These are phyloP conservation scores for Penicillium concentricum DNA, from an alignment of 2,329 filamentous ascomycete species.

Conservation along the genomic window DNA sequence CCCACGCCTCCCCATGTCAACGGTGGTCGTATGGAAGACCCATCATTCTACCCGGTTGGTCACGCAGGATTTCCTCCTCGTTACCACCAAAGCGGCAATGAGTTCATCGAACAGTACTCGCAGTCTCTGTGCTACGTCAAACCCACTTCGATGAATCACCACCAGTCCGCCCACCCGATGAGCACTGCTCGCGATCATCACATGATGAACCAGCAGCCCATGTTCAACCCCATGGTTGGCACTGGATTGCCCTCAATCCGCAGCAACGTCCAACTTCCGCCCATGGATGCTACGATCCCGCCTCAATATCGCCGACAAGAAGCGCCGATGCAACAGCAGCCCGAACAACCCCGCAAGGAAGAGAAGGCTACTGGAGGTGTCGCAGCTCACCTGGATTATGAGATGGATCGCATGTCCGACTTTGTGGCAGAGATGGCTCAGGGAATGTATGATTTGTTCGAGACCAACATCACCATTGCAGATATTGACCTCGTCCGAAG, in stretches of 20 bases:
- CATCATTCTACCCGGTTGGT: conserved; percentile 39
- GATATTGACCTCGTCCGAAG: conserved; percentile 64
- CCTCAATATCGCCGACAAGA: conserved; percentile 45
- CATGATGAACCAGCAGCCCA: conserved; percentile 33
- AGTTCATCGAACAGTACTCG: conserved; percentile 49
- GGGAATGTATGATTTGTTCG: conserved; percentile 64
- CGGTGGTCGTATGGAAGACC: conserved; percentile 41
- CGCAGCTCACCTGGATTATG: conserved; percentile 91
- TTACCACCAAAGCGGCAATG: conserved; percentile 45
- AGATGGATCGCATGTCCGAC: conserved; percentile 93
- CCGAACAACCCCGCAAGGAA: conserved; percentile 51
- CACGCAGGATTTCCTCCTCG: conserved; percentile 43
- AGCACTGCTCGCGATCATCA: conserved; percentile 37
- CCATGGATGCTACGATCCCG: conserved; percentile 43
- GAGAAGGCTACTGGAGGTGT: conserved; percentile 78
- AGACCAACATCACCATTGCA: conserved; percentile 56
- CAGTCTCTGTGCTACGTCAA: conserved; percentile 43
- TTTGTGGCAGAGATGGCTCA: conserved; percentile 89
- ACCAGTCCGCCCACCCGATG: conserved; percentile 32
- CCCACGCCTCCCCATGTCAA: conserved; percentile 45
- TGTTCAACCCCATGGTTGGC: conserved; percentile 36
- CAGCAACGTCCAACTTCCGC: conserved; percentile 39
- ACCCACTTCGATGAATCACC: conserved; percentile 34
- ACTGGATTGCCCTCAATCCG: conserved; percentile 42
- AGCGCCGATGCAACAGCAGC: conserved; percentile 33